Conservation (phyloP, 345 rosid species). For the Clarkia xantiana region DNA sequence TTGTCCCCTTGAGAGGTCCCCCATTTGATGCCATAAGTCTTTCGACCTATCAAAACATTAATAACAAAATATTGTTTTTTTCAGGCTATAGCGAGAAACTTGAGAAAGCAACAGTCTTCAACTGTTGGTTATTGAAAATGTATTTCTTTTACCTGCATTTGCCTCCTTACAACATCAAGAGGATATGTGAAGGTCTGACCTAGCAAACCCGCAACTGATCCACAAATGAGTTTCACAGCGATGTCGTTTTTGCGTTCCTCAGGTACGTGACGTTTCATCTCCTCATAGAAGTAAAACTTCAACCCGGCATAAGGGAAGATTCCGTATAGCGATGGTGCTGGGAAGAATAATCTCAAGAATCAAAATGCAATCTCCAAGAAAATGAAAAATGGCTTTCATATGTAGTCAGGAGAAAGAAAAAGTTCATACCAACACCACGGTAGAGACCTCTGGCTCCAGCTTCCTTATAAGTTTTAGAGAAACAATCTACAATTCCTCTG, state of each 20-base stretch:
- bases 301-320: constrained; percentile 96
- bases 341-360: constrained; percentile 7
- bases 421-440: constrained; percentile 75
- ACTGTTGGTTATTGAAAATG: too few relatives aligned
- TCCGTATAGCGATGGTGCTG: constrained; percentile 91
- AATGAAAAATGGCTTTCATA: constrained; percentile 2
- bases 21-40: constrained; percentile 31
- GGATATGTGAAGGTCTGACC: constrained; percentile 96
- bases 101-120: too few relatives aligned
- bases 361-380: constrained; percentile 4
- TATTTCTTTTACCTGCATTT: constrained; percentile 65
- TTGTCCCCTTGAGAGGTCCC: constrained; percentile 50
- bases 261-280: constrained; percentile 84
- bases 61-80: constrained; percentile 5
- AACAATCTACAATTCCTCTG: constrained; percentile 72
- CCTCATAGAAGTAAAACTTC: constrained; percentile 92
- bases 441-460: constrained; percentile 73
- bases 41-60: constrained; percentile 39
- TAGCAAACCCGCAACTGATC: constrained; percentile 75
- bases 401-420: background rate
- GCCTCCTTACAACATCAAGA: constrained; percentile 95
- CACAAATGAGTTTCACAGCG: constrained; percentile 58
- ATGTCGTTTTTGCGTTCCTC: constrained; percentile 60
- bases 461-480: constrained; percentile 52
- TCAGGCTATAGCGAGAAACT: background rate